Base-by-base conservation (phyloP, 208 protist species). In the Trypanosomatidae sp. region DNA sequence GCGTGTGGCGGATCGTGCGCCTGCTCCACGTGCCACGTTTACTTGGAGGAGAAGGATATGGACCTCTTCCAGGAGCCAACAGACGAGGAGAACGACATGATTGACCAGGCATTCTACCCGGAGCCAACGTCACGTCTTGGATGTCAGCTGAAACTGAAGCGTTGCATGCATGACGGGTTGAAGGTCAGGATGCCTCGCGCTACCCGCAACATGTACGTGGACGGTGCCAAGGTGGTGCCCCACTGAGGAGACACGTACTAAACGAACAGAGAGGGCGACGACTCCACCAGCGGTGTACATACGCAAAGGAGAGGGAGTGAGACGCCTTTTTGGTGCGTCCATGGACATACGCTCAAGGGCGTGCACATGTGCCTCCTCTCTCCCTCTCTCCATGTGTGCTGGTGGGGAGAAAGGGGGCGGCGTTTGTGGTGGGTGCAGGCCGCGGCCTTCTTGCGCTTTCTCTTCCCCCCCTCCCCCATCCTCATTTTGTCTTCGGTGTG, bases 11-110 rank as follows among this genome's bases (percentile, higher is more conserved):
- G 93, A 17, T 98, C 94, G 7, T 95, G 98, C 53, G 98, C 98
- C 43, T 99, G 98, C 80, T 99, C 97, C 47, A 99, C 98, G n/a
- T 99, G 98, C 76, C 98, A 99, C 73, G 93, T 99, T 13, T 98
- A 99, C 70, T 67, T 99, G 53, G 80, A 94, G 64, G 83, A 88
- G 44, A 80, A 79, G 43, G 84, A 82, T 33, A 98, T 90, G 78
- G 94, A 98, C 64, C 79, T 89, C 30, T 93, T 99, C 66, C 80
- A 84, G 19, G 91, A 97, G 70, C 87, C 98, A 6, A 87, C 88
- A 17, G 98, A 99, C 71, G 98, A 98, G 65, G 98, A 96, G 80
- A 90, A 98, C 59, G 94, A 98, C 74, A 97, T 98, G 92, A 82
- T 97, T 49, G 94, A 98, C 67, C 80, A 90, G 69, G 95, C 95